Percentiles rank a stretch among this genome's conserved stretches.
Evolutionary conservation across 129 eudicot genomes (phyloP).

Genomic region (Helianthus tuberosus): DNA sequence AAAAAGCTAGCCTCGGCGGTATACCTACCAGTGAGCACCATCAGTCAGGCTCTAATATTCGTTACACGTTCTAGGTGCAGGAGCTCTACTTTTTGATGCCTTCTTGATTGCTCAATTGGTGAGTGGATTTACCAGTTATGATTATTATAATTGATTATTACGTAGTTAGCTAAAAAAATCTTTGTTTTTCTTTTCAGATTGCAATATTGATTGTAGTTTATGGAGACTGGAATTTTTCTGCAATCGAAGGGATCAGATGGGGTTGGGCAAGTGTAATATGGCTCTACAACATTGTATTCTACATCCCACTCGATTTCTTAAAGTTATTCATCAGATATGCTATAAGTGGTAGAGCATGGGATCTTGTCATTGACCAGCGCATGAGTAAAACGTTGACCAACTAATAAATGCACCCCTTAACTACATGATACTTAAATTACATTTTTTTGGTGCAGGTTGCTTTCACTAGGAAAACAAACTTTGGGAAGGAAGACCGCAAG

Average conservation of each 20-base stretch:
- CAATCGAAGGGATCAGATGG: conserved; percentile 85
- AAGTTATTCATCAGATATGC: conserved; percentile 66
- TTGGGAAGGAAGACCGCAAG: conserved; percentile 77
- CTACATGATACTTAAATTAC: background rate
- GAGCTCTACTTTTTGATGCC: no score
- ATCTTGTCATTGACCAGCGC: no score
- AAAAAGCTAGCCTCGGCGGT: conserved; percentile 72
- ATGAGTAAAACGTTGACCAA: background rate
- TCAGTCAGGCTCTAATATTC: no score
- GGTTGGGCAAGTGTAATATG: conserved; percentile 87
- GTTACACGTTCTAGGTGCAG: no score
- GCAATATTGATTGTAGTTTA: conserved; percentile 82
- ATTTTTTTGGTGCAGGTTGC: conserved; percentile 55
- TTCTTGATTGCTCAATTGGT: no score
- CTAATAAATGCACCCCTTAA: background rate
- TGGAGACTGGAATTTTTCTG: conserved; percentile 73
- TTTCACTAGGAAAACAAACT: conserved; percentile 68
- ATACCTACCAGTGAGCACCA: conserved; percentile 81
- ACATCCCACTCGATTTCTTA: conserved; percentile 68
- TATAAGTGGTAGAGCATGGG: conserved; percentile 77
- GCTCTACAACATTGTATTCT: conserved; percentile 64
- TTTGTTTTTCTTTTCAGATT: conserved; percentile 42
- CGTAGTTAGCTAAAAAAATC: no score
- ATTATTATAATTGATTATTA: no score
- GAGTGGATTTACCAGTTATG: no score